phyloP scores from a whole-genome alignment of 1,139 yeast genomes.

The Protomyces macrosporus region DNA sequence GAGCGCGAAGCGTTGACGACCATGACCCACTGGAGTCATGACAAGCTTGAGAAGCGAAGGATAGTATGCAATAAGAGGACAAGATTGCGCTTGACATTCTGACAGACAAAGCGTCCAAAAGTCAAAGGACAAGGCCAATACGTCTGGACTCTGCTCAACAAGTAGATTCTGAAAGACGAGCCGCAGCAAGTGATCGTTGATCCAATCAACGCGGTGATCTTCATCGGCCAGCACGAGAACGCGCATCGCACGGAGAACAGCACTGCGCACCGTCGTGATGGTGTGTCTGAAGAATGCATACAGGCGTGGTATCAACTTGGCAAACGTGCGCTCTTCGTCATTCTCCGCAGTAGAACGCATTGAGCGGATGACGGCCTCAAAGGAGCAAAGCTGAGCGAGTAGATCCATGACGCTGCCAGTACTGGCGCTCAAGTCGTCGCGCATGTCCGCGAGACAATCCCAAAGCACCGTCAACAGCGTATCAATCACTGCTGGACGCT shows the following conservation, averaged over 20 bases:
- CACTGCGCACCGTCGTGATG: slow-evolving; percentile 81
- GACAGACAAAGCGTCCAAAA: slow-evolving; percentile 46
- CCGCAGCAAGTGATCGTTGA: slow-evolving; percentile 64
- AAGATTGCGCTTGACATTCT: slow-evolving; percentile 55
- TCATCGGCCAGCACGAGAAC: slow-evolving; percentile 72
- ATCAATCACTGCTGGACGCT: slow-evolving; percentile 57
- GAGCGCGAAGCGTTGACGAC: slow-evolving; percentile 84
- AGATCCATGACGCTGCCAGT: slow-evolving; percentile 96
- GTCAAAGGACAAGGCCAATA: slow-evolving; percentile 56
- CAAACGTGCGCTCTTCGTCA: slow-evolving; percentile 49
- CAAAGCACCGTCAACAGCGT: slow-evolving; percentile 71
- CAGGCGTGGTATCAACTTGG: slow-evolving; percentile 76
- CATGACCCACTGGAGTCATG: slow-evolving; percentile 92
- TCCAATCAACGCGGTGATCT: slow-evolving; percentile 59
- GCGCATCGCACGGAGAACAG: slow-evolving; percentile 73
- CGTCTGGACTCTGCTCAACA: slow-evolving; percentile 79
- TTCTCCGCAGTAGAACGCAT: slow-evolving; percentile 57
- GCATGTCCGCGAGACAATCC: slow-evolving; percentile 76
- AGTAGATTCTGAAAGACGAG: slow-evolving; percentile 79
- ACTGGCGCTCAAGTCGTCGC: slow-evolving; percentile 89
- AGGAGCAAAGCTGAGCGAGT: slow-evolving; percentile 79
- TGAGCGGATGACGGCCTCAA: slow-evolving; percentile 65
- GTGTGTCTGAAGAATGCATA: slow-evolving; percentile 94
- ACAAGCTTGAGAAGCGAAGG: slow-evolving; percentile 48
- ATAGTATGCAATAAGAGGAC: too few species aligned